Conservation (phyloP, 2,329 filamentous ascomycete species). For the Penicillium sp. region DNA sequence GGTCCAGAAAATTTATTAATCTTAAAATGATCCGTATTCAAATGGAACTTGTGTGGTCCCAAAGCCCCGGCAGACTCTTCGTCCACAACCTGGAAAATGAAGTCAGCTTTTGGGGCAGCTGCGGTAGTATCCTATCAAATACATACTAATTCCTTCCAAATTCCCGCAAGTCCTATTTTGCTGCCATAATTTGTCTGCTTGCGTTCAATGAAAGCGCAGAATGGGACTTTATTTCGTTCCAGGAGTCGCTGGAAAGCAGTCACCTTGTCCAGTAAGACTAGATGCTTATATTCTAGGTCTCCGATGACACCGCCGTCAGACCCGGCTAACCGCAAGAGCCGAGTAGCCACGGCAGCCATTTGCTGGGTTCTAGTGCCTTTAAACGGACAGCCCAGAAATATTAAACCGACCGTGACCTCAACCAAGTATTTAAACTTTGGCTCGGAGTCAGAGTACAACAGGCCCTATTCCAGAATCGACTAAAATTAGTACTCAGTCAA, state of each 20-base stretch:
- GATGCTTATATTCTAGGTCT: not conserved
- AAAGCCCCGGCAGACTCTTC: conserved; percentile 2
- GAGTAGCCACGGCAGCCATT: not conserved
- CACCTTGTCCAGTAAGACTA: not conserved
- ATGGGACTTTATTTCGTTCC: not conserved
- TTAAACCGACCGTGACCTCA: not conserved
- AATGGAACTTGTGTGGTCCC: conserved; percentile 1
- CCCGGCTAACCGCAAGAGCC: not conserved
- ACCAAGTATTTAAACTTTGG: not conserved
- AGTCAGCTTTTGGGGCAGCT: not conserved
- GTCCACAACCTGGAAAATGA: not conserved
- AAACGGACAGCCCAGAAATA: conserved; percentile 2
- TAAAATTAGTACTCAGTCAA: no score
- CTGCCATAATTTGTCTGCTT: conserved; percentile 1
- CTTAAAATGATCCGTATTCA: conserved; percentile 6
- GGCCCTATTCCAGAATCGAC: not conserved
- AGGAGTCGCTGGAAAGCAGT: not conserved
- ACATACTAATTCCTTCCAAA: conserved; percentile 1
- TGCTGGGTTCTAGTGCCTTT: not conserved
- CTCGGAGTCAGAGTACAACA: not conserved
- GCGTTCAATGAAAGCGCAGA: conserved; percentile 1
- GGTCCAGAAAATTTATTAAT: conserved; percentile 4
- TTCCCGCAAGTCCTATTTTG: not conserved
- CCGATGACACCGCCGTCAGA: not conserved
- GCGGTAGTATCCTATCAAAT: not conserved